phyloP scores from a whole-genome alignment of 2,329 filamentous ascomycete species.

The Colletotrichum plurivorum region DNA sequence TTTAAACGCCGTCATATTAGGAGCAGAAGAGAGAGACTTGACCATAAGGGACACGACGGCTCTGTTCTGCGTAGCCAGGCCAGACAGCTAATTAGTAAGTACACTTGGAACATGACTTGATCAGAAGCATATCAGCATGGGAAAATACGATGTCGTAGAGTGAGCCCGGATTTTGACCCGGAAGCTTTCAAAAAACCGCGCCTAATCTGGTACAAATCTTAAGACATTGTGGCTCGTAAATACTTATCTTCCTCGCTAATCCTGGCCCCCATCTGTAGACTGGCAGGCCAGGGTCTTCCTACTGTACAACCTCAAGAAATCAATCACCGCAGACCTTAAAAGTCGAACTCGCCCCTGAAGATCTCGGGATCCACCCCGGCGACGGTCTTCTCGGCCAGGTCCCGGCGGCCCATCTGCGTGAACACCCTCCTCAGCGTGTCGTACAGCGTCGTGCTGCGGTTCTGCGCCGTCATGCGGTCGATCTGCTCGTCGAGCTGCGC shows the following conservation, averaged over 20 bases:
- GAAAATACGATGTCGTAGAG: no score
- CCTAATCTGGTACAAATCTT: no score
- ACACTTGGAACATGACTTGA: no score
- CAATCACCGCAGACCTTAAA: constrained; percentile 59
- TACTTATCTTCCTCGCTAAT: not conserved
- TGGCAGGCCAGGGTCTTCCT: not conserved
- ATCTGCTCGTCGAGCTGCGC: constrained; percentile 76
- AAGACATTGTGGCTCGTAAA: no score
- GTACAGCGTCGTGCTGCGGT: constrained; percentile 96
- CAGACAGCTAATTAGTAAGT: no score
- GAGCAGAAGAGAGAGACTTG: no score
- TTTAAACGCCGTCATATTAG: no score
- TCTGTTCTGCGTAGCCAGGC: no score
- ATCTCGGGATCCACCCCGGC: constrained; percentile 91
- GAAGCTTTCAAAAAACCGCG: no score
- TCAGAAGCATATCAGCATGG: no score
- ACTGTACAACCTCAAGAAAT: not conserved
- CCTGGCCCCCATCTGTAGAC: not conserved
- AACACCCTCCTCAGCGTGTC: constrained; percentile 97
- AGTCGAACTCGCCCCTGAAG: constrained; percentile 93
- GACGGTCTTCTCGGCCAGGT: constrained; percentile 89
- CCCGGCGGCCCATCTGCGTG: constrained; percentile 91
- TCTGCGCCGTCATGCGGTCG: constrained; percentile 92
- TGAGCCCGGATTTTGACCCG: no score
- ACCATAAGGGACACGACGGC: no score